A percentile compares a stretch with the other conserved stretches of the same genome.
These are phyloP conservation scores for Dissophora ornata DNA, from an alignment of 192 early-diverging fungal species.

Conservation along the genomic window DNA sequence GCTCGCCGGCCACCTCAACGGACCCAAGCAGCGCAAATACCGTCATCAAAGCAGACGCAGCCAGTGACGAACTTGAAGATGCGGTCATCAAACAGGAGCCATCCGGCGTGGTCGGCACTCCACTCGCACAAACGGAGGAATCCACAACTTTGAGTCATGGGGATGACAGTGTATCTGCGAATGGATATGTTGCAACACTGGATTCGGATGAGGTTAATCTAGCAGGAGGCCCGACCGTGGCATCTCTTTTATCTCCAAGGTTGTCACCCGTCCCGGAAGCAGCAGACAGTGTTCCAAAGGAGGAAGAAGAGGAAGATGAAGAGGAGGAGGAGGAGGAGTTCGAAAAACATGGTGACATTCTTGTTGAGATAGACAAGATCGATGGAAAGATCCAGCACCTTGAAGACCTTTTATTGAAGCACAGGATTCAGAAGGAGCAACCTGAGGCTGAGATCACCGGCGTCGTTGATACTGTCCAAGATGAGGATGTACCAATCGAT, in stretches of 20 bases:
- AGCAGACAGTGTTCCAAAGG: not conserved
- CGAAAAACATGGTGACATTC: conserved; percentile 39
- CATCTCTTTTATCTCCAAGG: conserved; percentile 23
- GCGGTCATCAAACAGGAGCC: not conserved
- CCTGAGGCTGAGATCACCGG: not conserved
- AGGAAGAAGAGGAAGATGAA: not conserved
- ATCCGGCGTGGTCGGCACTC: not conserved
- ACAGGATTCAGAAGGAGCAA: conserved; percentile 19
- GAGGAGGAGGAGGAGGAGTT: conserved; percentile 6
- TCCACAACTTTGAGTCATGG: not conserved
- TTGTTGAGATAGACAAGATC: conserved; percentile 45
- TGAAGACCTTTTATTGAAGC: conserved; percentile 24
- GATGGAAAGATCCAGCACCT: conserved; percentile 28
- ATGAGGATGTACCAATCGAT: conserved; percentile 4
- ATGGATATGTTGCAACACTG: not conserved
- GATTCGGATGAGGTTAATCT: not conserved
- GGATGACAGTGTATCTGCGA: not conserved
- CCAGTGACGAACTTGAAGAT: not conserved
- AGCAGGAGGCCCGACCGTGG: conserved; percentile 17
- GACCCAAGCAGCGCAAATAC: not conserved
- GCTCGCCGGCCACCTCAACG: not conserved
- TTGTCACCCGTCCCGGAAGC: conserved; percentile 8
- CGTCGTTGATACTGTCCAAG: not conserved
- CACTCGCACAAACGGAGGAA: not conserved
- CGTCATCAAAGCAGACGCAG: not conserved